phyloP scores from a whole-genome alignment of 2,329 filamentous ascomycete species.

The Stachybotrys echinatus region DNA sequence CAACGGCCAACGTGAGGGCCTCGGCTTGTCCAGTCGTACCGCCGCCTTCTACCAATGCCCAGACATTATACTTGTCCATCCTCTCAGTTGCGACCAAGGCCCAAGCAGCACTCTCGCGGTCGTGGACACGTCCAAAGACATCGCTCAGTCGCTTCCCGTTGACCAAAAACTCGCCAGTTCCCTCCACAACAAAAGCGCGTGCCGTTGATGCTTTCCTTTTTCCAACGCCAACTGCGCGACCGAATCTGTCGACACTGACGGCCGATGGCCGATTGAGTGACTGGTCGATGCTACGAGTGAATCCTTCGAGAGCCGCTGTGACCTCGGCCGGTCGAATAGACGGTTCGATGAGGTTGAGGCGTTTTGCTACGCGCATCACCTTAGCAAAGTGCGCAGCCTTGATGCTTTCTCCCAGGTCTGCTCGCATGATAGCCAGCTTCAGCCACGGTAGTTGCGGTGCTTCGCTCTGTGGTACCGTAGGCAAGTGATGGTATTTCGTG shows the following conservation, averaged over 20 bases:
- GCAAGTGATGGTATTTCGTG: constrained; percentile 68
- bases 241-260: constrained; percentile 67
- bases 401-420: constrained; percentile 64
- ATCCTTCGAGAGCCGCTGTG: constrained; percentile 56
- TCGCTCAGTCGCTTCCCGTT: constrained; percentile 84
- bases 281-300: constrained; percentile 71
- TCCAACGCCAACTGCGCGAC: constrained; percentile 74
- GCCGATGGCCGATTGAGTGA: constrained; percentile 58
- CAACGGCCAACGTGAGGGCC: constrained; percentile 83
- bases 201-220: constrained; percentile 84
- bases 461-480: constrained; percentile 58
- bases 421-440: constrained; percentile 69
- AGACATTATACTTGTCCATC: constrained; percentile 95
- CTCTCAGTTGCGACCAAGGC: constrained; percentile 76
- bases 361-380: constrained; percentile 69
- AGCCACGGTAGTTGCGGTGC: constrained; percentile 76
- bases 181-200: constrained; percentile 84
- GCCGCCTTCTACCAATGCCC: constrained; percentile 77
- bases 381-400: constrained; percentile 73
- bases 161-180: constrained; percentile 81
- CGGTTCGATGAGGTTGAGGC: constrained; percentile 81
- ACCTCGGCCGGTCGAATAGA: constrained; percentile 69
- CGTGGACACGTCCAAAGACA: constrained; percentile 82
- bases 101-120: constrained; percentile 93
- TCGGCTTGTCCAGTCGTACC: constrained; percentile 95